phyloP scores from a whole-genome alignment of 495 filamentous ascomycete species.

The Neurospora cerealis region DNA sequence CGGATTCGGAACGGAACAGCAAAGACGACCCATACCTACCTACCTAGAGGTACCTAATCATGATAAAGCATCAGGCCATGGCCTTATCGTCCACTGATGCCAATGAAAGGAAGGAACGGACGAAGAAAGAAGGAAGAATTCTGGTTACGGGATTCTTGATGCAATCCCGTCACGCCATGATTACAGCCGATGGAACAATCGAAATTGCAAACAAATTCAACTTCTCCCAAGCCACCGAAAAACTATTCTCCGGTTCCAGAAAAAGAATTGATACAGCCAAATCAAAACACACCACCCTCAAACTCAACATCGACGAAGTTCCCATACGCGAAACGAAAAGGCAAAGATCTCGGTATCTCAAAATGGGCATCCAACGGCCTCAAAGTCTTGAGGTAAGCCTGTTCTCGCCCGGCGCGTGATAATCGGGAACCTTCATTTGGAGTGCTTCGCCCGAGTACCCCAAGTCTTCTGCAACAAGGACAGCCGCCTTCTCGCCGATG shows the following conservation, averaged over 20 bases:
- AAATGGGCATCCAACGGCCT: neutral
- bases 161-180: neutral
- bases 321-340: neutral
- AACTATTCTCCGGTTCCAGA: neutral
- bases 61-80: neutral
- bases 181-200: neutral
- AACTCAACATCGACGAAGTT: neutral
- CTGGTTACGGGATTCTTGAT: neutral
- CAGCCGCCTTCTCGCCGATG: constrained; percentile 74
- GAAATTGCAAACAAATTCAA: neutral
- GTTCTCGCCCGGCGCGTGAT: constrained; percentile 48
- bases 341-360: neutral
- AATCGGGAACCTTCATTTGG: constrained; percentile 63
- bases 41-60: neutral
- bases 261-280: neutral
- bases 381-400: constrained; percentile 20
- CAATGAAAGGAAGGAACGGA: neutral
- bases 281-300: neutral
- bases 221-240: neutral
- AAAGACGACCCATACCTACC: no score
- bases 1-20: neutral
- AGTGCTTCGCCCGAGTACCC: constrained; percentile 65
- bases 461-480: constrained; percentile 63
- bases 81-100: neutral
- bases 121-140: neutral